Percentiles rank a stretch among this genome's conserved stretches.
Conservation (phyloP, 2,329 filamentous ascomycete genomes). For the Epichloe gansuensis region DNA sequence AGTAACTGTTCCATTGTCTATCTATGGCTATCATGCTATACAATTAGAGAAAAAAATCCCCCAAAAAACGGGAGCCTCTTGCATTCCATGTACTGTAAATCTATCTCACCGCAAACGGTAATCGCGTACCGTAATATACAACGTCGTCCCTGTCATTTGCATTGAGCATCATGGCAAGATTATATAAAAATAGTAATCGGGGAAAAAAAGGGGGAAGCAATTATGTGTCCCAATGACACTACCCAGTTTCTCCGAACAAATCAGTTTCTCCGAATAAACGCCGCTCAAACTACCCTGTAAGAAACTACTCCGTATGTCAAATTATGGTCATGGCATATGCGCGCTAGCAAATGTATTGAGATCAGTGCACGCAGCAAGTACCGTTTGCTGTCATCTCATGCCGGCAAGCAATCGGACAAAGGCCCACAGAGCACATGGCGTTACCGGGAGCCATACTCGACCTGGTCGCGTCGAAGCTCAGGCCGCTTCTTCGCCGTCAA, state of each 20-base stretch:
- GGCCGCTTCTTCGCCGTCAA: neutral
- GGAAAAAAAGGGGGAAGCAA: neutral
- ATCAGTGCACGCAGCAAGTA: neutral
- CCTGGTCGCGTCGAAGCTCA: neutral
- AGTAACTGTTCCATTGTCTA: neutral
- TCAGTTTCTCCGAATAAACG: conserved; percentile 4
- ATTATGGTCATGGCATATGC: conserved; percentile 1
- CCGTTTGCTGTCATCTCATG: neutral
- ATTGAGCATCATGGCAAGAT: conserved; percentile 2
- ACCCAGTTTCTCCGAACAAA: conserved; percentile 4
- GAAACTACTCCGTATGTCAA: neutral
- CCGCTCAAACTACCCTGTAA: conserved; percentile 1
- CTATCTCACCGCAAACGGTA: conserved; percentile 1
- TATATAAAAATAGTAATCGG: neutral
- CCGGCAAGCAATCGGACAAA: neutral
- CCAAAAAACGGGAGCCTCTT: neutral
- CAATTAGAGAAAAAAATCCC: neutral
- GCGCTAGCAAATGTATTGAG: neutral
- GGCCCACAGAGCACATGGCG: neutral
- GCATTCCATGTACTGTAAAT: neutral
- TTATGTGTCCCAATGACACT: neutral
- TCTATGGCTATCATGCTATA: conserved; percentile 5
- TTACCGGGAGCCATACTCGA: neutral
- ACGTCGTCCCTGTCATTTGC: neutral
- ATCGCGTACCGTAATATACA: conserved; percentile 5